Base-by-base conservation (phyloP, 2,329 filamentous ascomycete species). In the Colletotrichum sp. region DNA sequence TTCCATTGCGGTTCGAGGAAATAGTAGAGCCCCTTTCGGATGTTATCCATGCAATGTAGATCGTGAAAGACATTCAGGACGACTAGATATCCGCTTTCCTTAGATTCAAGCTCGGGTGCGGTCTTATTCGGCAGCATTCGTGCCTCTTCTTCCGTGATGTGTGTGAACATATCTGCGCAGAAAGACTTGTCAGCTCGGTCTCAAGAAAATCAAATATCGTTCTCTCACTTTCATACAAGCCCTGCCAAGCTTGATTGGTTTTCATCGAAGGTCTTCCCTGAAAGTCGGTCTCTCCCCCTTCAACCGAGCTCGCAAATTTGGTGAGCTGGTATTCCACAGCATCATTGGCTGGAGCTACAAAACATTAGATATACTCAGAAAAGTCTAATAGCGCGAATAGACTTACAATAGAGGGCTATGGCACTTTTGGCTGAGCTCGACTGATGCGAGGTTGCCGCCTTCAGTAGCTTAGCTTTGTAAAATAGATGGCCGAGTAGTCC, bases 21-120 rank as follows among this genome's bases (percentile, higher is more conserved):
- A 3, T 52, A 32, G 18, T 66, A 66, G 9, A 52, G 36, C 6
- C 38, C 26, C 38, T 52, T 66, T 18, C 64, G 64, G 7, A 52
- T 66, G 12, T 32, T 66, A 18, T 66, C 64, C 64, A 66, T 66
- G 18, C 64, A 66, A 66, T 66, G 64, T 9, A 66, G 16, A 30
- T 52, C 64, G 10, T 66, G 64, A 12, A 66, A 66, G 16, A 66
- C 64, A 52, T 66, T 66, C 26, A 66, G 24, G 10, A 66, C 64
- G 8, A 66, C 64, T 8, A 66, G 38, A 4, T 66, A 66, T 32
- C 64, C 64, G 38, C 64, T 66, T 52, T 12, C 36, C 3, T 58
- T 1, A 21, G 55, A 58, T 4, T 58, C 55, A 3, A 58, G 55
- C 24, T 58, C 15, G 24, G 15, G 24, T 18, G 55, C 55, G 55